These are phyloP conservation scores for Hypoxylon lenormandii DNA, from an alignment of 495 filamentous ascomycete species.

Conservation along the genomic window DNA sequence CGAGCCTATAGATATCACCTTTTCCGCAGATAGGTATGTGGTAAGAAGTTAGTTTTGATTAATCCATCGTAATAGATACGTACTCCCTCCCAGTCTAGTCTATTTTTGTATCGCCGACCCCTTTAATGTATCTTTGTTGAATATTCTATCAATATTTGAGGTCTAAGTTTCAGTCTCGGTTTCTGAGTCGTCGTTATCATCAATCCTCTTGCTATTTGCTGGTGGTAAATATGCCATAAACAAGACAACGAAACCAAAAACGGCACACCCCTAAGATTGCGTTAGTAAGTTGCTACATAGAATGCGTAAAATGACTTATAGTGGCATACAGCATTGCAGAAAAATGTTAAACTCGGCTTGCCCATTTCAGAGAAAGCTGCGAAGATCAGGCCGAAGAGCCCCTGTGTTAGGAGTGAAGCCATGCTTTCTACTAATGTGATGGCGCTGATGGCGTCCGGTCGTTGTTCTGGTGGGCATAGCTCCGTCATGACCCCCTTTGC, in stretches of 20 bases:
- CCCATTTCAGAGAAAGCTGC: constrained; percentile 62
- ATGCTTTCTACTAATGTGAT: constrained; percentile 69
- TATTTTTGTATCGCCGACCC: not conserved
- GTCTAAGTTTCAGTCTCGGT: constrained; percentile 24
- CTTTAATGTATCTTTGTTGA: not conserved
- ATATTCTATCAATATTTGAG: not conserved
- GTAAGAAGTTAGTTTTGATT: not conserved
- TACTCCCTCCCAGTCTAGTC: not conserved
- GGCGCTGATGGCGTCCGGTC: constrained; percentile 67
- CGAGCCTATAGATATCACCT: not conserved
- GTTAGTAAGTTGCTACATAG: not conserved
- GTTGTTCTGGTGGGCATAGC: constrained; percentile 60
- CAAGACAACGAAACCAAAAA: constrained; percentile 61
- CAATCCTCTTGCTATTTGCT: constrained; percentile 55
- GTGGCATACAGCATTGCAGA: constrained; percentile 62
- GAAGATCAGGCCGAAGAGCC: constrained; percentile 67
- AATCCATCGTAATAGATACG: not conserved
- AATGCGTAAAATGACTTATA: constrained; percentile 9
- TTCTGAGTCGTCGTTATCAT: constrained; percentile 49
- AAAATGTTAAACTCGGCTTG: constrained; percentile 64
- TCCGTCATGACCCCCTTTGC: constrained; percentile 70
- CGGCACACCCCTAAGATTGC: constrained; percentile 54
- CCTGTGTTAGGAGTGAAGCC: constrained; percentile 63
- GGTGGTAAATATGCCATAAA: constrained; percentile 64
- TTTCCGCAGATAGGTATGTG: not conserved